Percentiles rank a stretch among this genome's conserved stretches.
phyloP scores from a whole-genome alignment of 1,139 yeast genomes.

The Candida dubliniensis region DNA sequence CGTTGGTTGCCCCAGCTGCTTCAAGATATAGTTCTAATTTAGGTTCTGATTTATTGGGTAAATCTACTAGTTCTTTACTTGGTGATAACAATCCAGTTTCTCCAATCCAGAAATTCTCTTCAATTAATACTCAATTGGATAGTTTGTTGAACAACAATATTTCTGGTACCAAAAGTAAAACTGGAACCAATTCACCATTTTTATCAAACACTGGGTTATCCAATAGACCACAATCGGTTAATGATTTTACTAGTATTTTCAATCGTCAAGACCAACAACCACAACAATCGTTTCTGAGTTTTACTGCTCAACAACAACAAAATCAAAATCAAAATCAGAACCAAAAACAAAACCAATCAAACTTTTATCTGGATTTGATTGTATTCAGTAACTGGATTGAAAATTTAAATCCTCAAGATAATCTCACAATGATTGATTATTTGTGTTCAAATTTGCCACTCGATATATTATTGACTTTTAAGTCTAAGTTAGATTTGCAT shows the following conservation, averaged over 20 bases:
- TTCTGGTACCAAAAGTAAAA: conserved; percentile 5
- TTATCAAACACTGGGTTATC: conserved; percentile 29
- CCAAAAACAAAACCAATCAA: conserved; percentile 10
- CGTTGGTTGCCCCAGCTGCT: conserved; percentile 15
- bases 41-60: conserved; percentile 10
- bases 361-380: conserved; percentile 46
- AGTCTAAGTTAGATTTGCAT: conserved; percentile 38
- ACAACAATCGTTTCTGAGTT: conserved; percentile 12
- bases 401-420: conserved; percentile 56
- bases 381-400: conserved; percentile 62
- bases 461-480: conserved; percentile 50
- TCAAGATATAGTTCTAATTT: conserved; percentile 10
- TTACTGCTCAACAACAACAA: conserved; percentile 8
- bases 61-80: conserved; percentile 17
- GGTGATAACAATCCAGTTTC: conserved; percentile 23
- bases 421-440: conserved; percentile 58
- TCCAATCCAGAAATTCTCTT: conserved; percentile 18
- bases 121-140: conserved; percentile 10
- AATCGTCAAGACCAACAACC: conserved; percentile 17
- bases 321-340: not conserved
- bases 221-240: conserved; percentile 45
- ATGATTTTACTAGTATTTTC: conserved; percentile 39
- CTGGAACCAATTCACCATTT: conserved; percentile 14
- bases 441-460: conserved; percentile 50
- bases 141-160: conserved; percentile 13